Evolutionary conservation across 257 asterid species (phyloP), one percentile per base, ranked within the genome.

Genomic region (Thymus quinquecostatus): DNA sequence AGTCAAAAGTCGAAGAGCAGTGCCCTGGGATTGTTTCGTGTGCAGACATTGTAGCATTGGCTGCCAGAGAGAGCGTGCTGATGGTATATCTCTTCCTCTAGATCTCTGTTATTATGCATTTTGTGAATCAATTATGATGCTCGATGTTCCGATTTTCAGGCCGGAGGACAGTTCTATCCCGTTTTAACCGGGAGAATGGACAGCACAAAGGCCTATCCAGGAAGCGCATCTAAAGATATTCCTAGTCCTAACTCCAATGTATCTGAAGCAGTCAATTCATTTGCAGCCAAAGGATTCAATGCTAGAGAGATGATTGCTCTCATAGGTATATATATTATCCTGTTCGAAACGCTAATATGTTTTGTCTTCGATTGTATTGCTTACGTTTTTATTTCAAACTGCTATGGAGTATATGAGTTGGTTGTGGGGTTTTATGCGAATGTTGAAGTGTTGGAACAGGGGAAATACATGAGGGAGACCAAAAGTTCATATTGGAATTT

Each of bases 131-230:
- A 41, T 41, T 49, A 4, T 11, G 47, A 48, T 33, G 36, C 3
- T 32, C 3, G 29, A 27, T 29, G 64, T 71, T 69, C 72, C 48
- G 68, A 75, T 12, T 80, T 82, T 70, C 89, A 92, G 98, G 84
- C 80, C 51, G 96, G 96, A 32, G 97, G 98, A 29, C 97, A 96
- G 3, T 92, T 85, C 87, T 90, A 88, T 75, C 98, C 96, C 27
- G 75, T 90, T 73, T 64, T 54, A 66, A 92, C 96, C 1, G 98
- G 97, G 32, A 78, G 97, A 77, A 82, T 64, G 77, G 96, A 90
- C 79, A 84, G 91, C 75, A 50, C 14, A 5, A 11, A 28, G 55
- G 67, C 93, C 12, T 86, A 60, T 70, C 43, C 57, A 6, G 64
- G 58, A 5, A 75, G 63, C 55, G 88, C 97, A 32, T 41, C 70